Percentiles rank a stretch among this genome's conserved stretches.
phyloP scores from a whole-genome alignment of 129 eudicot species.

The Cynara cardunculus region DNA sequence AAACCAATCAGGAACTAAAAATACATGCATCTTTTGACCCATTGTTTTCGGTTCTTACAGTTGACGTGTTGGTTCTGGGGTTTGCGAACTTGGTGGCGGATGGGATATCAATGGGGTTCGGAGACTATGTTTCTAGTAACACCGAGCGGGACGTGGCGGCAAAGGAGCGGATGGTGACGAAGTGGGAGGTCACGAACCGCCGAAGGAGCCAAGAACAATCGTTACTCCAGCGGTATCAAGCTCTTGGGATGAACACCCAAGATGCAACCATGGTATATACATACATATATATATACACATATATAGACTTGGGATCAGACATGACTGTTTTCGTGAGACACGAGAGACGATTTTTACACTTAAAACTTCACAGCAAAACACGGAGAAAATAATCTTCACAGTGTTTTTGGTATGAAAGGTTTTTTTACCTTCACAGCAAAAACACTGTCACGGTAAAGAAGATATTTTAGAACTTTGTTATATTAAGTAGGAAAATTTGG shows the following conservation, averaged over 20 bases:
- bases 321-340: no score
- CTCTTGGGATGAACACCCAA: constrained; percentile 54
- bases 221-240: constrained; percentile 45
- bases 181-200: constrained; percentile 64
- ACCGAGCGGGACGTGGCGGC: constrained; percentile 70
- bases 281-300: background rate
- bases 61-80: constrained; percentile 81
- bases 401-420: no score
- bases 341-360: no score
- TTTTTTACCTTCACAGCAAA: no score
- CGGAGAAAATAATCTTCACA: no score
- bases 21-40: no score
- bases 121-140: constrained; percentile 69
- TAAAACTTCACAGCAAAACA: no score
- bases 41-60: constrained; percentile 33
- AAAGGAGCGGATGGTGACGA: constrained; percentile 57
- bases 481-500: no score
- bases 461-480: background rate
- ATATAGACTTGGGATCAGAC: no score
- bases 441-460: no score
- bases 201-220: constrained; percentile 29
- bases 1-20: no score
- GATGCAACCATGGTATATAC: constrained; percentile 52
- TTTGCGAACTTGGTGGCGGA: constrained; percentile 82
- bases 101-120: constrained; percentile 91